Base-by-base conservation (phyloP, 1,139 yeast species). In the Hemisphaericaspora xylanilytica region DNA sequence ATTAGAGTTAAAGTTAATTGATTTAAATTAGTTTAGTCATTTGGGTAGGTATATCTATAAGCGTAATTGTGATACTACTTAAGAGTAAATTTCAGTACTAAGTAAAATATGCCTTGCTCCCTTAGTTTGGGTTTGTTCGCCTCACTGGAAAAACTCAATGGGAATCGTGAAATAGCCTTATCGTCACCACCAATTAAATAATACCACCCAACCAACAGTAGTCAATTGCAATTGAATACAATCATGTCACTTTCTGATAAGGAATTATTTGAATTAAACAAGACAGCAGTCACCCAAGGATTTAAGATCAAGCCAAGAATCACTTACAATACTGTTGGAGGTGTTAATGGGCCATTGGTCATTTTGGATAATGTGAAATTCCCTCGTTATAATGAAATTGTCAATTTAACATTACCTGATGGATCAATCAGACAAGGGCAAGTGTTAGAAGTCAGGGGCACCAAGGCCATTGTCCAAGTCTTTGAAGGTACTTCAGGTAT, bases 401-500 rank as follows among this genome's bases (percentile, higher is more conserved):
- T 92, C 56, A 87, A 89, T 64, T 75, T 92, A 58, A 92, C 98
- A 4, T 75, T 92, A 47, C 98, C 98, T 33, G 98, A 94, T 61
- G 98, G 99, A 8, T 68, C 92, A 25, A 69, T 73, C 37, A 85
- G 98, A 68, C 96, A 95, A 45, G 99, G 99, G 56, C 98, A 92
- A 70, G 98, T 92, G 31, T 79, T 92, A 58, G 99, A 92, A 71
- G 97, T 94, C 43, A 84, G 95, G 68, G 98, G 98, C 44, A 81
- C 86, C 57, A 85, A 94, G 59, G 99, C 99, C 38, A 82, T 92
- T 66, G 99, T 92, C 39, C 99, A 92, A 76, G 98, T 92, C 41
- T 92, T 92, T 59, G 97, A 92, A 72, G 98, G 98, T 59, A 90
- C 98, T 36, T 81, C 96, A 5, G 97, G 97, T 56, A 85, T 90